Conservation (phyloP, 2,329 filamentous ascomycete species). For the Allantophomopsis lycopodina region DNA sequence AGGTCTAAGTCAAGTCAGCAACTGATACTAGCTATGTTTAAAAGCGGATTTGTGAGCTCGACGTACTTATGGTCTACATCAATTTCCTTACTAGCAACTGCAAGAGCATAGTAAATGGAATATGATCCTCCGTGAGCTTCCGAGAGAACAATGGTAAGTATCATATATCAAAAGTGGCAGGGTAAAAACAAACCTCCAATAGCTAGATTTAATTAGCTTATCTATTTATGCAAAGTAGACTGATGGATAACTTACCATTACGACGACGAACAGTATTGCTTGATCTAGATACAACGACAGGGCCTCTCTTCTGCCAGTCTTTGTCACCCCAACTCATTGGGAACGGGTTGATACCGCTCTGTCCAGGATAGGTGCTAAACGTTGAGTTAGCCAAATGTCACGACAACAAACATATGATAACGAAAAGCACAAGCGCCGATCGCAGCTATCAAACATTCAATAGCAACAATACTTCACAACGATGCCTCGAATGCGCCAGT, state of each 20-base stretch:
- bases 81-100: slow-evolving; percentile 77
- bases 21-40: slow-evolving; percentile 12
- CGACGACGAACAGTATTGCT: slow-evolving; percentile 64
- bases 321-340: slow-evolving; percentile 75
- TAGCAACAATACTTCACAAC: no score
- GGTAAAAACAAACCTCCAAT: slow-evolving; percentile 35
- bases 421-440: no score
- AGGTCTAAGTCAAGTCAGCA: slow-evolving; percentile 63
- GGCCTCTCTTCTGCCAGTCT: slow-evolving; percentile 64
- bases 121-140: slow-evolving; percentile 70
- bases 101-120: slow-evolving; percentile 83
- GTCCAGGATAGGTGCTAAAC: slow-evolving; percentile 70
- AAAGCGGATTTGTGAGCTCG: neutral
- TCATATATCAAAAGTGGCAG: neutral
- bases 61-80: slow-evolving; percentile 23
- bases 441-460: no score
- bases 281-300: slow-evolving; percentile 73
- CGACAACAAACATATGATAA: no score
- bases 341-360: slow-evolving; percentile 87
- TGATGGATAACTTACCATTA: slow-evolving; percentile 46
- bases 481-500: no score
- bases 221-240: slow-evolving; percentile 15
- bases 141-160: neutral
- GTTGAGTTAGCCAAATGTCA: no score
- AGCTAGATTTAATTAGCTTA: slow-evolving; percentile 23